Base-by-base conservation (phyloP, 2,329 filamentous ascomycete species). In the Passalora sequoiae region DNA sequence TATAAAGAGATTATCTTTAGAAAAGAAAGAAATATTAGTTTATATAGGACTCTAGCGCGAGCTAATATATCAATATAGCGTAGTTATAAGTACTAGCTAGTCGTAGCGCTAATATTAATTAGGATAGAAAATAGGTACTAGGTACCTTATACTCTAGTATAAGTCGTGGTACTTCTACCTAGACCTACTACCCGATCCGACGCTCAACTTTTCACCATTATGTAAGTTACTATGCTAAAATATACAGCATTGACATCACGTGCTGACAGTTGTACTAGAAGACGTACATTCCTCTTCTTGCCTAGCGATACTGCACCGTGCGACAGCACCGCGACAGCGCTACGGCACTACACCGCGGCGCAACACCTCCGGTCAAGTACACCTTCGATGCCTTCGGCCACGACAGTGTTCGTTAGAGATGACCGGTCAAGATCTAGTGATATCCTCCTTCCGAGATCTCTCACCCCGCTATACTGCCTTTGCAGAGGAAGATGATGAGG, bases 401-500 rank as follows among this genome's bases (percentile, higher is more conserved):
- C 32, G 20, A 35, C 16, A 35, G 13, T 35, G 20, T 17, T n/a
- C 5, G 15, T 35, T n/a, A 22, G 20, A 35, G 32, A 35, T 35
- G 32, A 35, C 16, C 32, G 32, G 20, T 35, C 32, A 35, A 35
- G 32, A 35, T n/a, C 32, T 35, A 35, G 13, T 17, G 32, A 35
- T 35, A 35, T 19, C 32, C 13, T 35, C 32, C 32, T 35, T 35
- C 32, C 32, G 32, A 35, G 32, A 35, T 22, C 32, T 35, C 32
- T 35, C 32, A 35, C 32, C 32, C 32, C 32, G 32, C 10, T 35
- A 35, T 35, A 35, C 32, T 35, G 32, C 32, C 32, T 35, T 35
- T 35, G 32, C 32, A 17, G 32, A 35, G 32, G 16, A 35, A 35
- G 32, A 35, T n/a, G 32, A 35, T n/a, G 32, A 35, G 20, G 32